Base-by-base conservation (phyloP, 2,329 filamentous ascomycete species). In the Pyrenochaeta sp. region DNA sequence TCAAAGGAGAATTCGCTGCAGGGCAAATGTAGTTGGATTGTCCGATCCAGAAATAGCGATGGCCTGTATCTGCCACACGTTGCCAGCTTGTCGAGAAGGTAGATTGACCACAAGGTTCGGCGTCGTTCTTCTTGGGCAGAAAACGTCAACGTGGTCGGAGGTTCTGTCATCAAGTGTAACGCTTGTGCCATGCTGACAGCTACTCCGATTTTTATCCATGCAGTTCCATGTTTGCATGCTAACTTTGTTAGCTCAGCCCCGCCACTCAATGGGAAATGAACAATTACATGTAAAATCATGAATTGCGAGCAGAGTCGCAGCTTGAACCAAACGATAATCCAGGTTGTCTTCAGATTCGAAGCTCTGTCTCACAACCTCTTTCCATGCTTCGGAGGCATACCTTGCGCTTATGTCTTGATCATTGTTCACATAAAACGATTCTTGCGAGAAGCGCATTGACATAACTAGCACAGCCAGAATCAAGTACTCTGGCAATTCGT, bases 161-260 rank as follows among this genome's bases (percentile, higher is more conserved):
- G 42, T 34, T 46, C 42, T 29, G 18, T 31, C 36, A 46, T 40
- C 42, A 46, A 35, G 18, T 31, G 36, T n/a, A 46, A 23, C 27
- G 42, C 28, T 19, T 46, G 42, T 14, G 42, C 42, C 29, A 41
- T 35, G 32, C 36, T 46, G 17, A 46, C 42, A 30, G 42, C 42
- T n/a, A 46, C 11, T 8, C 42, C 42, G n/a, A 46, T 46, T 15
- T 46, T 46, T 20, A 46, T 41, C 42, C 42, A 46, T 15, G 42
- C 42, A 11, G 29, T 46, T 6, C 23, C 23, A 41, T 46, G 42
- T 30, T 41, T 40, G 23, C 42, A 40, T 3, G 42, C 42, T 46
- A 35, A 2, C 2, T 7, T 19, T 15, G 13, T 46, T 21, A 46
- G 42, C 30, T 35, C 3, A 14, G 9, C 6, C 8, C 24, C 6